Percentiles rank a stretch among this genome's conserved stretches.
Evolutionary conservation across 306 rosid species (phyloP).

Genomic region (Citrullus mucosospermus): DNA sequence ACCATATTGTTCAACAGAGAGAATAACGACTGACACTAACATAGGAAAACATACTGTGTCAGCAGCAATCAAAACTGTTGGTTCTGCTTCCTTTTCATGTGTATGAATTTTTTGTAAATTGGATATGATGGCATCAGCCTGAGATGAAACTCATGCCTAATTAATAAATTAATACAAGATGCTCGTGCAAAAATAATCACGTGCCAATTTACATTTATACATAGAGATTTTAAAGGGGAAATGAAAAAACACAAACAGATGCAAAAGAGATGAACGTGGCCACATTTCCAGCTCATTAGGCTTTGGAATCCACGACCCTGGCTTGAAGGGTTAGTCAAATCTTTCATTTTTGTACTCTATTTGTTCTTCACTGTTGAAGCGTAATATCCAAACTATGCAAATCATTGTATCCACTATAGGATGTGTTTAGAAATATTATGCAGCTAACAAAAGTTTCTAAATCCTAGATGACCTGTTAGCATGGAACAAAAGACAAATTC

Average conservation of each 20-base stretch:
- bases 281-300: not conserved
- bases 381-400: not conserved
- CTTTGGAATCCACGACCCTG: not conserved
- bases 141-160: slow-evolving; percentile 26
- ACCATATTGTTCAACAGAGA: slow-evolving; percentile 12
- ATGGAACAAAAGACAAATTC: not conserved
- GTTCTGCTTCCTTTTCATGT: slow-evolving; percentile 41
- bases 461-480: not conserved
- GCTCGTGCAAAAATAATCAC: slow-evolving; percentile 2
- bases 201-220: not conserved
- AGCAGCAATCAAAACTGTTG: slow-evolving; percentile 73
- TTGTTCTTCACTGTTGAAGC: not conserved
- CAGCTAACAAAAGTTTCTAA: not conserved
- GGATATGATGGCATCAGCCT: slow-evolving; percentile 82
- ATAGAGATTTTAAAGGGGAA: not conserved
- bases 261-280: not conserved
- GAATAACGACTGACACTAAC: not conserved
- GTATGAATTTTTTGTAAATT: slow-evolving; percentile 36
- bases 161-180: slow-evolving; percentile 20
- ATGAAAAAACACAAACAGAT: not conserved
- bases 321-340: not conserved
- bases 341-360: not conserved
- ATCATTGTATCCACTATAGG: not conserved
- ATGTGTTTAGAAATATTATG: not conserved
- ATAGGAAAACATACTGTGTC: slow-evolving; percentile 64